Percentiles rank a stretch among this genome's conserved stretches.
Evolutionary conservation across 2,329 filamentous ascomycete species (phyloP).

Genomic region (Epichloe glyceriae): DNA sequence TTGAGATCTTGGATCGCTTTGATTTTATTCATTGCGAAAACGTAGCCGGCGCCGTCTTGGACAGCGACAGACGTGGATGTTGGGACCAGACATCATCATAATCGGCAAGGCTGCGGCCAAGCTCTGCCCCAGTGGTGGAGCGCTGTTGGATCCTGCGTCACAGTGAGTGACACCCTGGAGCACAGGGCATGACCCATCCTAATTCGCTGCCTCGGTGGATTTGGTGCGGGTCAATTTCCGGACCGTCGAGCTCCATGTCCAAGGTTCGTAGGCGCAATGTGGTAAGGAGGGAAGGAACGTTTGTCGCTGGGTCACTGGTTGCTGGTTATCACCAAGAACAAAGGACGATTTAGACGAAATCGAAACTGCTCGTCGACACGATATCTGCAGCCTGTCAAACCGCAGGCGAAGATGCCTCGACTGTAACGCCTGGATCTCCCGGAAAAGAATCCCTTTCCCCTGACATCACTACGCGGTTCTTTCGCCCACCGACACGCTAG

Average conservation of each 20-base stretch:
- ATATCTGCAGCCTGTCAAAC: not conserved
- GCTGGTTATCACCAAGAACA: not conserved
- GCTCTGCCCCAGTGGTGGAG: not conserved
- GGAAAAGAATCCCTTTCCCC: not conserved
- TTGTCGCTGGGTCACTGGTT: not conserved
- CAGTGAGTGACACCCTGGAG: not conserved
- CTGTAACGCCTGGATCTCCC: not conserved
- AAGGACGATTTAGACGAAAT: not conserved
- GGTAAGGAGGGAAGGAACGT: not conserved
- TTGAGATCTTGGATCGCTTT: constrained; percentile 87
- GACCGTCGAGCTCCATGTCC: constrained; percentile 10
- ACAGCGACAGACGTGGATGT: not conserved
- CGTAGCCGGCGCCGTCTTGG: not conserved
- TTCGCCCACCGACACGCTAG: constrained; percentile 4
- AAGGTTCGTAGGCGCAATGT: not conserved
- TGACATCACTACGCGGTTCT: constrained; percentile 4
- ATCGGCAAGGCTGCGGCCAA: constrained; percentile 7
- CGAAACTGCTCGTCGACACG: not conserved
- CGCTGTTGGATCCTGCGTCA: not conserved
- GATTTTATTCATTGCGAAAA: constrained; percentile 71
- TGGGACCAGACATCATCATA: not conserved
- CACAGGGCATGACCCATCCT: not conserved
- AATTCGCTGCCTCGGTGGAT: not conserved
- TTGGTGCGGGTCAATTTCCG: constrained; percentile 23
- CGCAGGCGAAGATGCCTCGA: not conserved